A percentile compares a stretch with the other conserved stretches of the same genome.
Conservation (phyloP, 257 asterid species). For the Lantana camara region DNA sequence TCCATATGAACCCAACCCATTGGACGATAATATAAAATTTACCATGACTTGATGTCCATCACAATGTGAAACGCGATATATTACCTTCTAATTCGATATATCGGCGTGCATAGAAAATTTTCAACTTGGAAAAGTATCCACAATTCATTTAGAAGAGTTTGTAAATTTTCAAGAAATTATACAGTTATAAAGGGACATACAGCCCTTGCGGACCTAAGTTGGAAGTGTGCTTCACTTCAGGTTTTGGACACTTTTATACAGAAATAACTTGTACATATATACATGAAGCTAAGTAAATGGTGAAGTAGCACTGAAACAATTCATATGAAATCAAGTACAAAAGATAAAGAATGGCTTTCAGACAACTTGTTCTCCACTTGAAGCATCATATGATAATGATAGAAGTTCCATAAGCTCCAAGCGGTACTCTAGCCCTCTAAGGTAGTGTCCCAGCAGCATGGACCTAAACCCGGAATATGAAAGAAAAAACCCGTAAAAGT, state of each 20-base stretch:
- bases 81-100: too few species aligned
- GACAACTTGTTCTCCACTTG: slow-evolving; percentile 38
- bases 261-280: not conserved
- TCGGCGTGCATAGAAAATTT: too few species aligned
- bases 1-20: too few species aligned
- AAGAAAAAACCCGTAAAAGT: not conserved
- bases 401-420: slow-evolving; percentile 73
- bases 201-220: too few species aligned
- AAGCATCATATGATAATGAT: slow-evolving; percentile 45
- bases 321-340: not conserved
- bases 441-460: slow-evolving; percentile 92
- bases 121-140: too few species aligned
- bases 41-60: too few species aligned
- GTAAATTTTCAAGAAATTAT: too few species aligned
- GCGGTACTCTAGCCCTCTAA: slow-evolving; percentile 87
- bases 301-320: slow-evolving; percentile 16
- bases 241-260: not conserved
- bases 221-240: not conserved
- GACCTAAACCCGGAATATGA: slow-evolving; percentile 56
- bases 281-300: slow-evolving; percentile 18
- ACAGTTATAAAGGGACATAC: too few species aligned
- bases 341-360: slow-evolving; percentile 16
- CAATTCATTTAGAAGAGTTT: too few species aligned
- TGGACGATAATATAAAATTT: too few species aligned
- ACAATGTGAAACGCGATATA: too few species aligned